Evolutionary conservation across 345 rosid species (phyloP), one percentile per base, ranked within the genome.

Genomic region (Melastoma malabathricum): DNA sequence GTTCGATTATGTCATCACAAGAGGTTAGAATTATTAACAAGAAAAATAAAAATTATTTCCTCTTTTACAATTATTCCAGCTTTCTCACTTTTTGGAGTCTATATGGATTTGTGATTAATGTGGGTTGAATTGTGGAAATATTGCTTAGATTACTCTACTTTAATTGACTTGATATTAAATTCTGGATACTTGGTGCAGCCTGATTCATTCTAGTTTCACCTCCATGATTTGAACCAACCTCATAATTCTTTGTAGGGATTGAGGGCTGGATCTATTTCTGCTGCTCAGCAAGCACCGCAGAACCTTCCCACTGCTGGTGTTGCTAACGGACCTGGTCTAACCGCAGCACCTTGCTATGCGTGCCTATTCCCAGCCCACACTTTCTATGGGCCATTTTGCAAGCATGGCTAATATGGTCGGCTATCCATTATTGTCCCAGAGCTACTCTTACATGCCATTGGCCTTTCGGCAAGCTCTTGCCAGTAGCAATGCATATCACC

Each of bases 341-440:
- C 93, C 88, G 0, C 98, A 88, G 57, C 98, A 84, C 68, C 80
- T 92, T 62, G 75, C 93, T 29, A 70, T 87, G 82, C 98, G 84
- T 64, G 84, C 93, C 15, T 92, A 87, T 72, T 72, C 95, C 9
- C 98, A 92, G 53, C 96, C 85, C 59, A 67, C 84, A 15, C 76
- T 87, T 68, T 89, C 95, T 15, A 51, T 90, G 76, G 84, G 89
- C 27, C 94, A 73, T 57, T 87, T 71, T 56, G 72, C 98, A 25
- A 92, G 41, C 41, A 34, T 34, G 41, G 41, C 41, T 34, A 34
- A 87, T 67, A 84, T 92, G 96, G 75, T 87, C 43, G 60, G 95
- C 50, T 87, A 92, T 62, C 94, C 95, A 25, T 72, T 80, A 60
- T 63, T 87, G 75, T 88, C 98, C 56, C 98, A 81, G 80, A 87